Percentiles rank a stretch among this genome's conserved stretches.
phyloP scores from a whole-genome alignment of 1,284 basidiomycete species.

The Trichosporon faecale region DNA sequence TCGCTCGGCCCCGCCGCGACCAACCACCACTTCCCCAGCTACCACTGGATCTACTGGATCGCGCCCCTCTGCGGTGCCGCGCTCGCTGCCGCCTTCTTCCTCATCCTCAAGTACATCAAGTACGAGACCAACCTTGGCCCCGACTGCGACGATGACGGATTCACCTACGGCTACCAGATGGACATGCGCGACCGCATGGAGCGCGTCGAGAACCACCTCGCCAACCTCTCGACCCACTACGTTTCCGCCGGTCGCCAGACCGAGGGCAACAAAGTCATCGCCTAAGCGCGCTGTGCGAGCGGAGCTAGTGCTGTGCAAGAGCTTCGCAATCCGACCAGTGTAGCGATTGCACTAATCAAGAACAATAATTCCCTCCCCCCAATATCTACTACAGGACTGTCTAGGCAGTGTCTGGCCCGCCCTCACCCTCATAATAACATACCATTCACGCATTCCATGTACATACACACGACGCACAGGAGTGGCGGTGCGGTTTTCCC shows the following conservation, averaged over 20 bases:
- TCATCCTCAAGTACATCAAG: conserved; percentile 39
- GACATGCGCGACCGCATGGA: conserved; percentile 25
- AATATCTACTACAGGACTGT: background rate
- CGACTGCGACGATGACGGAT: conserved; percentile 27
- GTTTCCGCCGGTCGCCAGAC: background rate
- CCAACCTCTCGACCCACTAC: background rate
- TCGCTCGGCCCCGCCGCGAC: conserved; percentile 52
- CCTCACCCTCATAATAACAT: background rate
- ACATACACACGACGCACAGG: background rate
- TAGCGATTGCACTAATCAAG: background rate
- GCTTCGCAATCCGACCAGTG: too few relatives aligned
- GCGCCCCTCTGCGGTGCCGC: conserved; percentile 45
- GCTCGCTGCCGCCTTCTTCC: conserved; percentile 51
- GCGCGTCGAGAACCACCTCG: conserved; percentile 29
- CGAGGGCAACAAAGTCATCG: background rate
- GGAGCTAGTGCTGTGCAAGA: too few relatives aligned
- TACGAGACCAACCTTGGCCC: conserved; percentile 34
- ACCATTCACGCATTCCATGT: conserved; percentile 1
- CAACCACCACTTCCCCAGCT: conserved; percentile 34
- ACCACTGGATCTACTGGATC: conserved; percentile 53
- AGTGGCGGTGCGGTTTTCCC: background rate
- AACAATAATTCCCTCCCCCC: background rate
- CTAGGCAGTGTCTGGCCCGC: background rate
- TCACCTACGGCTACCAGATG: conserved; percentile 14
- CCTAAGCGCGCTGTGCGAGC: background rate